Conservation (phyloP, 495 filamentous ascomycete species). For the Neurospora sublineolata region DNA sequence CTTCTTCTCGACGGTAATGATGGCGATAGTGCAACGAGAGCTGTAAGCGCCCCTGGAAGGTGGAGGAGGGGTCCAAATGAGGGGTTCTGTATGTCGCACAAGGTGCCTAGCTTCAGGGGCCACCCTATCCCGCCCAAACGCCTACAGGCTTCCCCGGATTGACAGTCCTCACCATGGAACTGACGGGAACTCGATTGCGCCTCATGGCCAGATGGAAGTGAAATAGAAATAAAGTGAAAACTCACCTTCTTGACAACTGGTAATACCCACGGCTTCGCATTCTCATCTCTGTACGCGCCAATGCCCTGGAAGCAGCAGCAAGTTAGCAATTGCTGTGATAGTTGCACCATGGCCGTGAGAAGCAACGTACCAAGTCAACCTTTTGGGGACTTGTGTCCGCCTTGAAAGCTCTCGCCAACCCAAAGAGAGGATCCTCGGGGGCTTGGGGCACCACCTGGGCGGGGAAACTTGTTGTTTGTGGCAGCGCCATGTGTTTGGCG, state of each 20-base stretch:
- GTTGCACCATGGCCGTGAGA: neutral
- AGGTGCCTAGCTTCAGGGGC: constrained; percentile 20
- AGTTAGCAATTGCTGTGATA: constrained; percentile 1
- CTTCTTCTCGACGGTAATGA: neutral
- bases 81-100: constrained; percentile 1
- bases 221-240: constrained; percentile 2
- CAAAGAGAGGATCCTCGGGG: constrained; percentile 92
- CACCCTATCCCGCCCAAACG: constrained; percentile 7
- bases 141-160: neutral
- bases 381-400: constrained; percentile 78
- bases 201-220: neutral
- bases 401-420: constrained; percentile 77
- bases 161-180: neutral
- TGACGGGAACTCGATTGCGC: neutral
- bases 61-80: neutral
- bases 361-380: constrained; percentile 57
- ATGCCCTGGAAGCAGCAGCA: constrained; percentile 45
- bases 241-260: constrained; percentile 91
- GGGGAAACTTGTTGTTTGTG: constrained; percentile 56
- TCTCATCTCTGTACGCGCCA: constrained; percentile 89
- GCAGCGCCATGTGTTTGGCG: constrained; percentile 28
- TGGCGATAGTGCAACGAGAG: constrained; percentile 2
- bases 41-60: constrained; percentile 1
- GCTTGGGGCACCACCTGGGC: constrained; percentile 74
- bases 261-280: constrained; percentile 96